Conservation (phyloP, 345 rosid species). For the Euphorbia lathyris region DNA sequence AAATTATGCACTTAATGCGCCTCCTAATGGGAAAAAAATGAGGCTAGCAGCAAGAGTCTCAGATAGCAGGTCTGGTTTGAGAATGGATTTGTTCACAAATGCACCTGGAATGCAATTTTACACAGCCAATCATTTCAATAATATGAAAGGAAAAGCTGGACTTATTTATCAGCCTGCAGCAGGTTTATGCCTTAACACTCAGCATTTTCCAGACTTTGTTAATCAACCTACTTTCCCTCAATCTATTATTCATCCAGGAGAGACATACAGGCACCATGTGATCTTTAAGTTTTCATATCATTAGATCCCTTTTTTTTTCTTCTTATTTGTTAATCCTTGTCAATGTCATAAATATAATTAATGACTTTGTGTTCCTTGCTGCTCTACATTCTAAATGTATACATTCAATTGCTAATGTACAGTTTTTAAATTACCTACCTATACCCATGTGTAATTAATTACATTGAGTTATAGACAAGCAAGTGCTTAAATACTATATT, state of each 20-base stretch:
- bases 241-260: background rate
- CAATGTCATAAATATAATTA: too few species aligned
- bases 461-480: too few species aligned
- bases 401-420: too few species aligned
- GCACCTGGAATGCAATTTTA: background rate
- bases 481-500: too few species aligned
- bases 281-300: background rate
- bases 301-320: background rate
- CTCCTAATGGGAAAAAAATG: background rate
- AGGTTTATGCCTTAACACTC: background rate
- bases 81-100: background rate
- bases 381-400: too few species aligned
- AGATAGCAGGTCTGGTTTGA: background rate
- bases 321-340: too few species aligned
- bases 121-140: background rate
- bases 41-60: background rate
- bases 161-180: background rate
- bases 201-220: background rate
- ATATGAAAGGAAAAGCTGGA: background rate
- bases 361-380: too few species aligned
- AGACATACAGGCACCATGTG: background rate
- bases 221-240: background rate
- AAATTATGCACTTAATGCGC: background rate
- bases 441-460: too few species aligned
- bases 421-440: too few species aligned